A percentile compares a stretch with the other conserved stretches of the same genome.
phyloP scores from a whole-genome alignment of 106 monocot genomes.

The Apostasia shenzhenica region DNA sequence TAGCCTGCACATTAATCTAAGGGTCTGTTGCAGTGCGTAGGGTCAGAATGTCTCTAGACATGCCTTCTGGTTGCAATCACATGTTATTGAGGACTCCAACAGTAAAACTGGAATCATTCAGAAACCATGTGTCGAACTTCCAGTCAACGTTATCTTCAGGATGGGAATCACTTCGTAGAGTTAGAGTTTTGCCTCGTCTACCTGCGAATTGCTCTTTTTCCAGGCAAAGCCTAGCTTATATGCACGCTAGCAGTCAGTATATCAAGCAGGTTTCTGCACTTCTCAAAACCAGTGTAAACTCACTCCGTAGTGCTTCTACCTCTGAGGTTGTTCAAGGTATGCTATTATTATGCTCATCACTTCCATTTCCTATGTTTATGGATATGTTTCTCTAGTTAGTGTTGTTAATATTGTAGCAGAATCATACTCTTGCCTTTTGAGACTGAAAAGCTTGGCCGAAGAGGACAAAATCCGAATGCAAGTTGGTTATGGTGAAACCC shows the following conservation, averaged over 20 bases:
- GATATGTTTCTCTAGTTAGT: background rate
- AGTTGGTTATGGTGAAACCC: constrained; percentile 87
- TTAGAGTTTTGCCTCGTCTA: constrained; percentile 57
- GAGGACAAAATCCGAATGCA: constrained; percentile 67
- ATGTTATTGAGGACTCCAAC: constrained; percentile 38
- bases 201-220: constrained; percentile 69
- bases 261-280: constrained; percentile 84
- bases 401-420: constrained; percentile 6
- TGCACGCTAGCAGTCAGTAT: constrained; percentile 82
- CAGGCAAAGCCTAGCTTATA: constrained; percentile 80
- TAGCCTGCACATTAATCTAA: background rate
- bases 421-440: constrained; percentile 76
- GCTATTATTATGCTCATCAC: background rate
- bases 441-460: constrained; percentile 76
- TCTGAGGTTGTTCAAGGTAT: constrained; percentile 51
- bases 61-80: constrained; percentile 86
- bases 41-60: constrained; percentile 78
- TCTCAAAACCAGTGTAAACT: constrained; percentile 71
- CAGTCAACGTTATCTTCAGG: constrained; percentile 72
- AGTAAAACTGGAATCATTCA: constrained; percentile 57
- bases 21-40: constrained; percentile 56
- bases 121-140: constrained; percentile 54
- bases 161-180: constrained; percentile 76
- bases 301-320: constrained; percentile 60
- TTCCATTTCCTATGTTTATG: background rate